These are phyloP conservation scores for Sordariomycetes sp. DNA, from an alignment of 2,329 filamentous ascomycete species.

Conservation along the genomic window DNA sequence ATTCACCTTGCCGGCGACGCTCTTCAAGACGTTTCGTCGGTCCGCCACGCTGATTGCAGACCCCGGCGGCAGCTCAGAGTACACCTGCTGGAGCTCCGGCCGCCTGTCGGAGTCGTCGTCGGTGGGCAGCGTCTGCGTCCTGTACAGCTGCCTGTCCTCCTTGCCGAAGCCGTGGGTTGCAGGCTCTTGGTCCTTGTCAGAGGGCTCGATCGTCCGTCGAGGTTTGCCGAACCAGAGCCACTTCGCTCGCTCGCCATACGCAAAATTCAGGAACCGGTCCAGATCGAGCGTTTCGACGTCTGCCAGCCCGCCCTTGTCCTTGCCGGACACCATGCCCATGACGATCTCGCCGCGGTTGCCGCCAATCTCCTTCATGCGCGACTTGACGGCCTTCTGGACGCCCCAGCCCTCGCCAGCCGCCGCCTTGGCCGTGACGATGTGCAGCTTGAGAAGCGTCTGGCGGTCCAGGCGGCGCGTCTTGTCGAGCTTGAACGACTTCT, in stretches of 20 bases:
- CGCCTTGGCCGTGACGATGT: slow-evolving; percentile 79
- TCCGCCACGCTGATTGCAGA: slow-evolving; percentile 39
- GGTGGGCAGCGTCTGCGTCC: slow-evolving; percentile 37
- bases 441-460: slow-evolving; percentile 71
- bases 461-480: slow-evolving; percentile 73
- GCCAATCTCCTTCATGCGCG: slow-evolving; percentile 85
- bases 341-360: slow-evolving; percentile 92
- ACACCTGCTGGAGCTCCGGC: slow-evolving; percentile 35
- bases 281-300: slow-evolving; percentile 90
- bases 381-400: slow-evolving; percentile 89
- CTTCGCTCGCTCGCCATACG: slow-evolving; percentile 74
- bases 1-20: slow-evolving; percentile 67
- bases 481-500: slow-evolving; percentile 77
- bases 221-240: slow-evolving; percentile 95
- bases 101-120: slow-evolving; percentile 44
- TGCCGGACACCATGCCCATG: slow-evolving; percentile 83
- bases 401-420: slow-evolving; percentile 86
- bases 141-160: slow-evolving; percentile 32
- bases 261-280: slow-evolving; percentile 69
- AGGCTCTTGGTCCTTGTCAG: slow-evolving; percentile 37
- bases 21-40: slow-evolving; percentile 64
- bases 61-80: slow-evolving; percentile 31
- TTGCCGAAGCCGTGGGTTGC: slow-evolving; percentile 42
- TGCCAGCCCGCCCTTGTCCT: slow-evolving; percentile 81
- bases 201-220: slow-evolving; percentile 50